Evolutionary conservation across 768 basidiomycete genomes (phyloP), one percentile per base, ranked within the genome.

Genomic region (Pleurotus citrinopileatus): DNA sequence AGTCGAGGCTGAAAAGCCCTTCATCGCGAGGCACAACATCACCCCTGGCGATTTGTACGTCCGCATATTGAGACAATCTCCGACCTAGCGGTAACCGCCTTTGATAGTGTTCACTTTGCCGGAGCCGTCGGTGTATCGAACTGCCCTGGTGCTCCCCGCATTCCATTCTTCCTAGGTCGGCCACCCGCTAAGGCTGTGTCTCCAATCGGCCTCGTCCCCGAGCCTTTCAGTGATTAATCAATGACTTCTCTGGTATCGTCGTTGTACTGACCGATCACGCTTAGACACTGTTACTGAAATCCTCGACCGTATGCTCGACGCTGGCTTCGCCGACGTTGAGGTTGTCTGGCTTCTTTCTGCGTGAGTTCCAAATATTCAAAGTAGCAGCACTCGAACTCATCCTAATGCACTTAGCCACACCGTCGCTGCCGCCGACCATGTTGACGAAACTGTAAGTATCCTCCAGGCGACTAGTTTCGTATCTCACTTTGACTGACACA

Each of bases 1-100:
- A 50, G 66, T 77, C 40, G 69, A 67, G 3, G 60, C 51, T 0
- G 65, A 74, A 55, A 65, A 61, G 27, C 68, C 67, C 3, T 66
- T 76, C 63, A 54, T 73, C 37, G 55, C 57, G 19, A 65, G 60
- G 34, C 66, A 73, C 58, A 67, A 71, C 56, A 66, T 75, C 29
- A 62, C 70, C 9, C 56, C 73, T 17, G 78, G 76, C 36, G 79
- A 81, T 63, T 73, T 81, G 77, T 79, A 54, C n/a, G n/a, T n/a
- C n/a, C n/a, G n/a, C n/a, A 46, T 71, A 63, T 8, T 45, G 8
- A 3, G 10, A 12, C 42, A 22, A 46, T 26, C 17, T 46, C 2
- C 17, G 4, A 20, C n/a, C 13, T 3, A 28, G 20, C 19, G 20
- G 54, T 32, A n/a, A 36, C 15, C n/a, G 22, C 7, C 20, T 2